phyloP scores from a whole-genome alignment of 83 land plant genomes.

The Diphasiastrum complanatum region DNA sequence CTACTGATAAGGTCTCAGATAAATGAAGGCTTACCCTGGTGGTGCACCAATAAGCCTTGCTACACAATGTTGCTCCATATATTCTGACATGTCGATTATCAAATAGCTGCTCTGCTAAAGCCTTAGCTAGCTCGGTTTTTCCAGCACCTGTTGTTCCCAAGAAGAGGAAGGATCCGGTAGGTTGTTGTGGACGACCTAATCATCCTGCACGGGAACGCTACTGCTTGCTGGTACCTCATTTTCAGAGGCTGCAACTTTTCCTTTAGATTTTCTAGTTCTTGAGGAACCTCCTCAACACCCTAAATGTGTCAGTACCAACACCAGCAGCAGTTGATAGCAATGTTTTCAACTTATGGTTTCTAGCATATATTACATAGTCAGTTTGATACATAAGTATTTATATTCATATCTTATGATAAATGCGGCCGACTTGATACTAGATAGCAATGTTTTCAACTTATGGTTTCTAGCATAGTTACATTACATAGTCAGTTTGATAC shows the following conservation, averaged over 20 bases:
- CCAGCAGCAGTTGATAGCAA: no score
- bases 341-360: no score
- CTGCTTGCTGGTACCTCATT: conserved; percentile 73
- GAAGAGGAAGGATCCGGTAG: conserved; percentile 88
- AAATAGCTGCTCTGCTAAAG: conserved; percentile 69
- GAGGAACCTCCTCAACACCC: conserved; percentile 38
- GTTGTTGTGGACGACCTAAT: conserved; percentile 89
- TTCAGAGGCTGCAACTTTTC: conserved; percentile 74
- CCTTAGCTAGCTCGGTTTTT: conserved; percentile 80
- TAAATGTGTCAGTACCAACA: neutral
- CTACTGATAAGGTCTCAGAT: neutral
- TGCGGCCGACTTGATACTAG: no score
- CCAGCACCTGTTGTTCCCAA: conserved; percentile 87
- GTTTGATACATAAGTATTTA: no score
- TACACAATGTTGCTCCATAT: conserved; percentile 78
- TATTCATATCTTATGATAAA: no score
- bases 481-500: no score
- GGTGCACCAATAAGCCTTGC: conserved; percentile 77
- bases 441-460: no score
- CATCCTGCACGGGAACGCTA: conserved; percentile 89
- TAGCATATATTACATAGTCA: no score
- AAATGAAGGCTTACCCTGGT: conserved; percentile 49
- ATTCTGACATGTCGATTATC: conserved; percentile 81
- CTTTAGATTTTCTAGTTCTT: conserved; percentile 68
- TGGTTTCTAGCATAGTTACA: no score